Evolutionary conservation across 192 early-diverging fungal genomes (phyloP).

Genomic region (Entomortierella chlamydospora): DNA sequence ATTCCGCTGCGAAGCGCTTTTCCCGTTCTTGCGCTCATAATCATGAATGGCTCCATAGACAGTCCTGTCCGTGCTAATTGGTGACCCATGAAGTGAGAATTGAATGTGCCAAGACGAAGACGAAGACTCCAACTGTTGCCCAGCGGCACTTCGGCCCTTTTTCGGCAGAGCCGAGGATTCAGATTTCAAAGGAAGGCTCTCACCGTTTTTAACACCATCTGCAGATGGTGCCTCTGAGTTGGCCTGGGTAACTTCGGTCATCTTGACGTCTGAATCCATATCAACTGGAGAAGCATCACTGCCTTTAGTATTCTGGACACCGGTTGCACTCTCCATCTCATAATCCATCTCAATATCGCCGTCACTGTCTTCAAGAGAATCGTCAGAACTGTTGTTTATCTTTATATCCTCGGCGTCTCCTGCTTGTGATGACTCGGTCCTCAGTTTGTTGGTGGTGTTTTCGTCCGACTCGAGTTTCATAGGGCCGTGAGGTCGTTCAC

Average conservation of each 20-base stretch:
- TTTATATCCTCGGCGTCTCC: constrained; percentile 29
- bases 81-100: constrained; percentile 66
- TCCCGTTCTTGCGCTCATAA: constrained; percentile 56
- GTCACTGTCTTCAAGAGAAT: constrained; percentile 41
- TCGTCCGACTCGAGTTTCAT: constrained; percentile 1
- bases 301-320: constrained; percentile 8
- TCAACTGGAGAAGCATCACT: constrained; percentile 11
- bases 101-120: constrained; percentile 62
- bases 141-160: neutral
- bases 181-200: neutral
- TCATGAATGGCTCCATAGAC: constrained; percentile 77
- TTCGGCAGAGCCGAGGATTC: neutral
- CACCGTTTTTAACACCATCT: constrained; percentile 24
- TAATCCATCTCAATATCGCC: constrained; percentile 38
- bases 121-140: neutral
- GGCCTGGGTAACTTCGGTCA: constrained; percentile 39
- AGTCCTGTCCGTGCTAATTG: constrained; percentile 63
- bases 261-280: constrained; percentile 38
- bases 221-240: neutral
- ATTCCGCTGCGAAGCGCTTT: constrained; percentile 38
- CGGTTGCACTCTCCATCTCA: constrained; percentile 7
- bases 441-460: constrained; percentile 24
- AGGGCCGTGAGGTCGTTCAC: neutral
- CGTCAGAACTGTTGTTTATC: constrained; percentile 15
- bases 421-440: neutral